phyloP scores from a whole-genome alignment of 2,329 filamentous ascomycete species.

The Chrysoporthe cubensis region DNA sequence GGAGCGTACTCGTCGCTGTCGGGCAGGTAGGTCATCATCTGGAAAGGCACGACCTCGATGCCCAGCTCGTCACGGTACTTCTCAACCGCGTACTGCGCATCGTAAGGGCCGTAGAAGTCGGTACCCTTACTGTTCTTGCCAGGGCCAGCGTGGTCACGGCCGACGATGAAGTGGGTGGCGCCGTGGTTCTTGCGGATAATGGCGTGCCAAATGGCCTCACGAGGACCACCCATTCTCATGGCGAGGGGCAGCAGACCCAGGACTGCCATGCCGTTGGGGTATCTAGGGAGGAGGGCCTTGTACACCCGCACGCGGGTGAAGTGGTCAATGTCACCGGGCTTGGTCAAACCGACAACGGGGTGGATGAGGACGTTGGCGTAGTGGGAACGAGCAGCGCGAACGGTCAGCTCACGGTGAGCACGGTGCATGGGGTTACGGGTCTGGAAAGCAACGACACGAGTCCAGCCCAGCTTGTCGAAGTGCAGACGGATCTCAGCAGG shows the following conservation, averaged over 20 bases:
- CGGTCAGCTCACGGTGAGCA: constrained; percentile 95
- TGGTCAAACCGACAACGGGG: constrained; percentile 96
- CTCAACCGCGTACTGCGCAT: constrained; percentile 94
- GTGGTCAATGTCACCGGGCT: constrained; percentile 99
- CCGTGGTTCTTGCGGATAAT: constrained; percentile 99
- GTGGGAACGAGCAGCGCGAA: constrained; percentile 91
- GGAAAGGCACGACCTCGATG: constrained; percentile 98
- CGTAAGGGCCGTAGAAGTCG: constrained; percentile 98
- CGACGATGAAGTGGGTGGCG: constrained; percentile 98
- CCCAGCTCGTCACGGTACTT: constrained; percentile 96
- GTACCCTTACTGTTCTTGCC: constrained; percentile 97
- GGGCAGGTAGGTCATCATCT: constrained; percentile 99
- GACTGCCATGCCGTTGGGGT: constrained; percentile 98
- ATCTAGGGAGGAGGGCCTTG: constrained; percentile 92
- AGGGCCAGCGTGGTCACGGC: constrained; percentile 95
- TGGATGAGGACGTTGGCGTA: constrained; percentile 99
- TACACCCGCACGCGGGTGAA: constrained; percentile 99
- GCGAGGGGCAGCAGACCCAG: constrained; percentile 92
- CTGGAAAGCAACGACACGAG: constrained; percentile 97
- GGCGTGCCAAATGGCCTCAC: constrained; percentile 99
- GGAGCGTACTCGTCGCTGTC: constrained; percentile 97
- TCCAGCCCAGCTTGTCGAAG: constrained; percentile 99
- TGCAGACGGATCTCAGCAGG: constrained; percentile 92
- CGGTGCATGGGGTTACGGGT: constrained; percentile 99
- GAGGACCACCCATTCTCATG: constrained; percentile 98